Percentiles rank a stretch among this genome's conserved stretches.
Evolutionary conservation across 1,284 basidiomycete species (phyloP).

Genomic region (Naganishia sp.): DNA sequence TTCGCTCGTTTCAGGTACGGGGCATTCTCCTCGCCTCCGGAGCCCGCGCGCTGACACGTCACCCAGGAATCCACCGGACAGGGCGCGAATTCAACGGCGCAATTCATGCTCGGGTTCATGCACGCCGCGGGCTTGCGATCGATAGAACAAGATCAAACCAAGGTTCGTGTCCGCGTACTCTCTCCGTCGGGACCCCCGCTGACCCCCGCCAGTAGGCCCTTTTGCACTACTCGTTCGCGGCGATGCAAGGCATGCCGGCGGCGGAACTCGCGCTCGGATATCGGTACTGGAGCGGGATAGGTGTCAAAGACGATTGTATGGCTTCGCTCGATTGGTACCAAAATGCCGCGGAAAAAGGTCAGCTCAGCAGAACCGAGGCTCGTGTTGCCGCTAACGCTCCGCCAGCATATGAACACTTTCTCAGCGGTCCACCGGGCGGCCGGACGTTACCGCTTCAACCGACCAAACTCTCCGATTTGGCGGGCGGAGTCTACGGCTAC

Average conservation of each 20-base stretch:
- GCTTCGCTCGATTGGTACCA: conserved; percentile 84
- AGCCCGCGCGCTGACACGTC: conserved; percentile 8
- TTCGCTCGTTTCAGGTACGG: conserved; percentile 41
- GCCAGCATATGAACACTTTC: conserved; percentile 70
- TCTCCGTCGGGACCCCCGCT: not conserved
- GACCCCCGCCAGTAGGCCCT: conserved; percentile 62
- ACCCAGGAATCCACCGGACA: conserved; percentile 28
- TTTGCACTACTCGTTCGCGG: conserved; percentile 90
- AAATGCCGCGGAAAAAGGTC: conserved; percentile 77
- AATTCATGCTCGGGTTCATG: conserved; percentile 81
- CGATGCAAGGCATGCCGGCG: conserved; percentile 78
- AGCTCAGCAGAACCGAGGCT: conserved; percentile 35
- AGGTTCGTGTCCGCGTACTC: conserved; percentile 55
- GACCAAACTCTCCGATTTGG: conserved; percentile 82
- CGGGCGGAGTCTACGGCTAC: conserved; percentile 87
- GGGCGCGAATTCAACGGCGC: conserved; percentile 69
- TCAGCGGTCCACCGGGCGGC: conserved; percentile 87
- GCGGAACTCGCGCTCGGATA: conserved; percentile 93
- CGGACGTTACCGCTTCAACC: conserved; percentile 78
- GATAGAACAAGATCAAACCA: conserved; percentile 57
- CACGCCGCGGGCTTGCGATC: conserved; percentile 78
- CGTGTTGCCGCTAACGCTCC: conserved; percentile 16
- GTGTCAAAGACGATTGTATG: conserved; percentile 80
- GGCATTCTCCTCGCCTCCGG: not conserved
- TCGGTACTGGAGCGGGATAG: conserved; percentile 93